These are phyloP conservation scores for Tephrocybe sp. DNA, from an alignment of 768 basidiomycete species.

Conservation along the genomic window DNA sequence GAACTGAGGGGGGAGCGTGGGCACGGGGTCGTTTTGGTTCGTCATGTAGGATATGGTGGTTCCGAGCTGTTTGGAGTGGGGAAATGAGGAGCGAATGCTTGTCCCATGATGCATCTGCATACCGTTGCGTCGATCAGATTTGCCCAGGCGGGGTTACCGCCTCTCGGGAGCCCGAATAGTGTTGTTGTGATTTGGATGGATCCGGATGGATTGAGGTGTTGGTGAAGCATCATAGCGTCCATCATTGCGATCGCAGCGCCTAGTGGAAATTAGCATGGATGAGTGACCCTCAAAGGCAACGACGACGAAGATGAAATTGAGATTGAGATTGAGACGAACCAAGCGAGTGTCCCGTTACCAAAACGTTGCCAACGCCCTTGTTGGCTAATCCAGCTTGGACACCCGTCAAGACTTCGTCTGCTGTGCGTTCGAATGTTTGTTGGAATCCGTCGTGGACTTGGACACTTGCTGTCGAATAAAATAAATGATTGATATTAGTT, in stretches of 20 bases:
- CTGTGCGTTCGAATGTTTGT: slow-evolving; percentile 34
- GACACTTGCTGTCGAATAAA: slow-evolving; percentile 22
- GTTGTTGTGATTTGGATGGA: slow-evolving; percentile 30
- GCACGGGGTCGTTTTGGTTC: slow-evolving; percentile 43
- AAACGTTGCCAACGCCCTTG: slow-evolving; percentile 28
- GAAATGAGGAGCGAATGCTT: no score
- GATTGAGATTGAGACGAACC: slow-evolving; percentile 20
- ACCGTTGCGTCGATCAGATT: slow-evolving; percentile 35
- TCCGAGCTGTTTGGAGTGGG: slow-evolving; percentile 24
- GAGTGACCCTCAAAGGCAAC: no score
- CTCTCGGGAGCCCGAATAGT: slow-evolving; percentile 41
- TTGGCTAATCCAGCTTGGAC: slow-evolving; percentile 27
- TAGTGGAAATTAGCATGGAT: neutral
- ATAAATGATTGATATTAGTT: neutral
- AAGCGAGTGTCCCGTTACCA: slow-evolving; percentile 40
- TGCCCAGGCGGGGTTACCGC: slow-evolving; percentile 43
- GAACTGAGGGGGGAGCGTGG: slow-evolving; percentile 31
- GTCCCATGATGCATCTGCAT: no score
- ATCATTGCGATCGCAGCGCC: slow-evolving; percentile 45
- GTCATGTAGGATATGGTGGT: slow-evolving; percentile 29
- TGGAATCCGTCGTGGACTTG: slow-evolving; percentile 39
- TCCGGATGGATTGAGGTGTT: slow-evolving; percentile 30
- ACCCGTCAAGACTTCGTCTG: slow-evolving; percentile 28
- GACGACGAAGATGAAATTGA: no score
- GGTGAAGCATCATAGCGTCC: slow-evolving; percentile 38